Base-by-base conservation (phyloP, 805 yeast genomes). In the Metschnikowia peoriensis region DNA sequence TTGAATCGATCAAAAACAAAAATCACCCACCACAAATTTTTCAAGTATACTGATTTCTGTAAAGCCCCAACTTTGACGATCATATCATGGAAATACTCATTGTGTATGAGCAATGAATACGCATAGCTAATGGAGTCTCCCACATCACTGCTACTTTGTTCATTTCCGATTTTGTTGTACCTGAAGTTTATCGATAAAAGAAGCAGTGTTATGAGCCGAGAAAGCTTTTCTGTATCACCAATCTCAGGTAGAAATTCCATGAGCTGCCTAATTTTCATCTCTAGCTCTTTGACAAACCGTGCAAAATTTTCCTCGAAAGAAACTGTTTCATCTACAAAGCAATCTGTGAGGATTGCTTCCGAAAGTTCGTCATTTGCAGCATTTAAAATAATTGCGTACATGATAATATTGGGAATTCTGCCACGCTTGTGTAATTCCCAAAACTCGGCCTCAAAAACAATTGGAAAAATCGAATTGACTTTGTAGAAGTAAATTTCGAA, bases 361-460 rank as follows among this genome's bases (percentile, higher is more conserved):
- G 63, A 59, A 12, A 57, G 47, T 40, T 70, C 69, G 50, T 77
- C 77, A 16, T 78, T 61, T 9, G 78, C 70, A 0, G 78, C 73
- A 11, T 66, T 68, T 17, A 77, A 59, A n/a, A 77, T 63, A 38
- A 78, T 71, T 1, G 80, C 76, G 50, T 76, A 77, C 16, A 71
- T 53, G 32, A 77, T 63, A 16, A 75, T 57, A 8, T 75, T 73
- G 64, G 80, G 61, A 66, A 75, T 59, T 63, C 67, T 54, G 63
- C 72, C 49, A 55, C 64, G 50, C 54, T 64, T 60, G 64, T 55
- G 75, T 52, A 57, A 64, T 51, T 61, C 70, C 67, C 70, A 61
- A 58, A 78, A 74, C 42, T 69, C 69, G 22, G 61, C 63, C 59
- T 71, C 75, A 55, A 73, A 71, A 6, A 78, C 59, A 28, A 78